Percentiles rank a stretch among this genome's conserved stretches.
Conservation (phyloP, 768 basidiomycete species). For the Rossbeevera mucosa region DNA sequence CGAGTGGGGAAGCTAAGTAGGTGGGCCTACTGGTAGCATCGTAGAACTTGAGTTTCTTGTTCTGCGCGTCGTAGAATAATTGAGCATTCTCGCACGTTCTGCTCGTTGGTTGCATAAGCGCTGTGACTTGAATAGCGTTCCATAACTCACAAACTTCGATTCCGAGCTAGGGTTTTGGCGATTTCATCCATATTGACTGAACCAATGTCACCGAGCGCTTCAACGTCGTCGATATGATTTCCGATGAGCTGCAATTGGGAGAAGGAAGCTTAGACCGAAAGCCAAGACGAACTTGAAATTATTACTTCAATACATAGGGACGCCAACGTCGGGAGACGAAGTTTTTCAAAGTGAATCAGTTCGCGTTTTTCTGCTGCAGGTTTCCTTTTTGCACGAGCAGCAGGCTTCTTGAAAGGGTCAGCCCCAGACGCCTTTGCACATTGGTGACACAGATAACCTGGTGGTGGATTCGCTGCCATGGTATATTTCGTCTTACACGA, state of each 20-base stretch:
- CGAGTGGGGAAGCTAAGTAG: not conserved
- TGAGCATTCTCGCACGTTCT: constrained; percentile 77
- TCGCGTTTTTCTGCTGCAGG: constrained; percentile 61
- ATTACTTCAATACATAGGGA: constrained; percentile 75
- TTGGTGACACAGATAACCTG: constrained; percentile 78
- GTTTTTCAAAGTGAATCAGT: constrained; percentile 66
- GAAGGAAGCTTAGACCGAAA: not conserved
- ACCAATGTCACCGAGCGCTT: constrained; percentile 85
- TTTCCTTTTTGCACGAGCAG: constrained; percentile 57
- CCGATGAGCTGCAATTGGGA: constrained; percentile 60
- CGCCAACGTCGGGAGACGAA: constrained; percentile 64
- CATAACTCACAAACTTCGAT: constrained; percentile 67
- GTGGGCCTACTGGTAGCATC: constrained; percentile 81
- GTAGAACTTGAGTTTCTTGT: constrained; percentile 67
- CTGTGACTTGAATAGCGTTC: not conserved
- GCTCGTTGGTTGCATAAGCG: not conserved
- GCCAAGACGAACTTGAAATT: not conserved
- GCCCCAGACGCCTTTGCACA: constrained; percentile 76
- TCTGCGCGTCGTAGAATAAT: constrained; percentile 77
- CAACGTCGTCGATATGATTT: constrained; percentile 83
- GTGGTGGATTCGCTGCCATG: constrained; percentile 59
- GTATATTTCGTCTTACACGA: constrained; percentile 77
- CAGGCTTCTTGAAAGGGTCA: constrained; percentile 84
- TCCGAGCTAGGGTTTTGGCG: constrained; percentile 75
- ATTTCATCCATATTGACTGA: constrained; percentile 80